phyloP scores from a whole-genome alignment of 2,329 filamentous ascomycete genomes.

The Penicillium sp. region DNA sequence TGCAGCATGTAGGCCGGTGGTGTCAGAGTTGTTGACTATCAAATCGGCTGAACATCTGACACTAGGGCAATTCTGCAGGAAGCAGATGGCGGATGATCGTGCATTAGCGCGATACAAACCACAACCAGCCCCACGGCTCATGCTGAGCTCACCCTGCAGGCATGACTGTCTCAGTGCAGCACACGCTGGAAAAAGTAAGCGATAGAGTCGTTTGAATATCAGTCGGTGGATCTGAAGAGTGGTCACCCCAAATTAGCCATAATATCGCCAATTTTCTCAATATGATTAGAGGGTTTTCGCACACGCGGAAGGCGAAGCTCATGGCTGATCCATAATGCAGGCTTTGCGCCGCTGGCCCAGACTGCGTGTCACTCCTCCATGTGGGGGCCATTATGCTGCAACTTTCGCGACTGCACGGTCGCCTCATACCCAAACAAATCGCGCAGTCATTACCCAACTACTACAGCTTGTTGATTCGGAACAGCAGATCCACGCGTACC shows the following conservation, averaged over 20 bases:
- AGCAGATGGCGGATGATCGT: neutral
- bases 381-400: neutral
- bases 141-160: conserved; percentile 2
- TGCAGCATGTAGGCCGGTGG: neutral
- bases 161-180: too few relatives aligned
- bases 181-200: neutral
- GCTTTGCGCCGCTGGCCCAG: neutral
- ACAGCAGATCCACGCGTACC: conserved; percentile 1
- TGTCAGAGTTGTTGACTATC: neutral
- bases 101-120: neutral
- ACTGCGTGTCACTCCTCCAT: neutral
- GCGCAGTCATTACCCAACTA: conserved; percentile 1
- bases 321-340: too few relatives aligned
- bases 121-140: neutral
- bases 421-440: neutral
- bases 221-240: too few relatives aligned
- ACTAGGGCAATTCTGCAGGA: neutral
- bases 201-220: too few relatives aligned
- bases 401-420: neutral
- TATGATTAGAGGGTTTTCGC: too few relatives aligned
- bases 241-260: too few relatives aligned
- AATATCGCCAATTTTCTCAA: too few relatives aligned
- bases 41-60: too few relatives aligned
- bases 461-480: conserved; percentile 1
- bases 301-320: too few relatives aligned